Percentiles rank a stretch among this genome's conserved stretches.
Conservation (phyloP, 1,284 basidiomycete species). For the Termitomyces sp. region DNA sequence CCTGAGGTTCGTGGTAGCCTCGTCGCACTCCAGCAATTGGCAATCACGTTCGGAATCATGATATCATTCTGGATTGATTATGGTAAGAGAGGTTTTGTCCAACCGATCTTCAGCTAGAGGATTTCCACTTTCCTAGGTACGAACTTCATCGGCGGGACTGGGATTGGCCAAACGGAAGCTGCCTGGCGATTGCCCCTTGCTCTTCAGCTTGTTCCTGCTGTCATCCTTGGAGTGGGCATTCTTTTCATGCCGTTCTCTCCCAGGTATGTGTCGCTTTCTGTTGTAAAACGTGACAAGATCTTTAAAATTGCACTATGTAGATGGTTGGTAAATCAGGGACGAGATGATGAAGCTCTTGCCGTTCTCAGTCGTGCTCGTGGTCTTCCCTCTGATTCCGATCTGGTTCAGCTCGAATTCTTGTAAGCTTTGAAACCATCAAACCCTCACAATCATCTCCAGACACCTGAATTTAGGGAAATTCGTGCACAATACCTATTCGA, state of each 20-base stretch:
- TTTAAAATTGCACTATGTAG: conserved; percentile 25
- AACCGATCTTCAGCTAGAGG: neutral
- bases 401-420: conserved; percentile 78
- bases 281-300: neutral
- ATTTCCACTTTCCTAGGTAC: conserved; percentile 36
- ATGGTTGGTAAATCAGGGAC: conserved; percentile 69
- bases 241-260: conserved; percentile 72
- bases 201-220: conserved; percentile 70
- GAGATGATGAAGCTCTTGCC: conserved; percentile 67
- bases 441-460: neutral
- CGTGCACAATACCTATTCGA: conserved; percentile 75
- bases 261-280: conserved; percentile 30
- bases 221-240: conserved; percentile 61
- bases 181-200: conserved; percentile 77
- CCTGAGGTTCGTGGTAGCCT: conserved; percentile 80
- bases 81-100: conserved; percentile 26
- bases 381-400: conserved; percentile 51
- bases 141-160: conserved; percentile 67
- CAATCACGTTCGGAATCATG: conserved; percentile 70
- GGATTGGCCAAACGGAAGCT: conserved; percentile 48
- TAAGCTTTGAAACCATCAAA: conserved; percentile 25
- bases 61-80: conserved; percentile 80
- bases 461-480: conserved; percentile 49
- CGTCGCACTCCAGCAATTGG: conserved; percentile 78
- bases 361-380: conserved; percentile 61